Conservation (phyloP, 2,329 filamentous ascomycete genomes). For the Chalaropsis thielavioides region DNA sequence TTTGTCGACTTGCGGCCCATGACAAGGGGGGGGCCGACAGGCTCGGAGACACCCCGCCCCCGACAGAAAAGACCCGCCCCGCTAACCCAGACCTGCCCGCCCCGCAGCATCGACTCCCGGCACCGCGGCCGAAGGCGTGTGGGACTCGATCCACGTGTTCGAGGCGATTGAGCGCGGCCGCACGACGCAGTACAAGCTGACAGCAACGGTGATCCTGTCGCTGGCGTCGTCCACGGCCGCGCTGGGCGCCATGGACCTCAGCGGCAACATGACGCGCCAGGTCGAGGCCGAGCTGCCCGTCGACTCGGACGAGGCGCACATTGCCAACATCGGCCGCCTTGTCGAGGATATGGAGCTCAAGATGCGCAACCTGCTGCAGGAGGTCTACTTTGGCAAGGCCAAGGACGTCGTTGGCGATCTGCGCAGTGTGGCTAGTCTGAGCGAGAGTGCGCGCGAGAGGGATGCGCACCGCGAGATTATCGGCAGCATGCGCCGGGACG, state of each 20-base stretch:
- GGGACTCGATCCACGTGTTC: constrained; percentile 98
- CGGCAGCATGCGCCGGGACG: constrained; percentile 35
- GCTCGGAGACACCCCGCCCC: too few species aligned
- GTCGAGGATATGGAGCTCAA: constrained; percentile 99
- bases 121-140: constrained; percentile 59
- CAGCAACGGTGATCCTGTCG: constrained; percentile 87
- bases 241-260: constrained; percentile 78
- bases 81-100: constrained; percentile 9
- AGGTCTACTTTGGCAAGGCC: constrained; percentile 98
- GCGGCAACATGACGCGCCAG: constrained; percentile 95
- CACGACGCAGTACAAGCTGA: constrained; percentile 92
- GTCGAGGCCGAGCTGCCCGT: constrained; percentile 83
- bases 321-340: constrained; percentile 83
- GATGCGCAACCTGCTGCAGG: constrained; percentile 95
- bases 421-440: constrained; percentile 70
- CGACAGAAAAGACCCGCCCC: too few species aligned
- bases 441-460: constrained; percentile 68
- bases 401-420: constrained; percentile 96
- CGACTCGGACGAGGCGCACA: constrained; percentile 81
- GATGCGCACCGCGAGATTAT: constrained; percentile 85
- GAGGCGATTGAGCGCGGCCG: constrained; percentile 88
- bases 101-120: constrained; percentile 49
- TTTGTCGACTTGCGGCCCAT: constrained; percentile 21
- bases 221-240: constrained; percentile 45
- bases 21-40: too few species aligned